Percentiles rank a stretch among this genome's conserved stretches.
Evolutionary conservation across 495 filamentous ascomycete species (phyloP).

Genomic region (Gamarada debralockiae): DNA sequence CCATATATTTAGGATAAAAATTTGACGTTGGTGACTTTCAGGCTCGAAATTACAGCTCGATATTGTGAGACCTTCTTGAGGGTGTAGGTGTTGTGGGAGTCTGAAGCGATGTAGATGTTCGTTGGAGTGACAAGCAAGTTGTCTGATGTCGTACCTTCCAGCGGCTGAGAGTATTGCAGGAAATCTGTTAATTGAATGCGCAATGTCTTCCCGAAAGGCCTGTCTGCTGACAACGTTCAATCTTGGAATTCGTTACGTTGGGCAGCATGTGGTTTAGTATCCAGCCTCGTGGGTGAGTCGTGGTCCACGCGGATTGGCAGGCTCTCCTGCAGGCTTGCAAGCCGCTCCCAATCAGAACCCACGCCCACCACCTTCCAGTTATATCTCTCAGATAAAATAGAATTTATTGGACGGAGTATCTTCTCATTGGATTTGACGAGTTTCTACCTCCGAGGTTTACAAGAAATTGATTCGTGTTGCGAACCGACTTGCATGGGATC

Average conservation of each 20-base stretch:
- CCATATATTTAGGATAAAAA: not conserved
- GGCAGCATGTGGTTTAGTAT: not conserved
- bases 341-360: not conserved
- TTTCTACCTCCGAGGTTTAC: not conserved
- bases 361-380: not conserved
- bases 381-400: not conserved
- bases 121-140: not conserved
- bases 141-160: not conserved
- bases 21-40: not conserved
- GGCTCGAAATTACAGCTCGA: too few relatives aligned
- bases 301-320: not conserved
- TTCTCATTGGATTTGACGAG: not conserved
- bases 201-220: not conserved
- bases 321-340: not conserved
- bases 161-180: not conserved
- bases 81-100: not conserved
- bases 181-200: not conserved
- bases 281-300: not conserved
- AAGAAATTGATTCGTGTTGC: not conserved
- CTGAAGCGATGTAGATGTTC: not conserved
- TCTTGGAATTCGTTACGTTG: not conserved
- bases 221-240: not conserved
- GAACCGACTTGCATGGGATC: not conserved
- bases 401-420: not conserved
- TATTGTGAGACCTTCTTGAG: too few relatives aligned